phyloP scores from a whole-genome alignment of 495 filamentous ascomycete genomes.

The Neurospora cerealis region DNA sequence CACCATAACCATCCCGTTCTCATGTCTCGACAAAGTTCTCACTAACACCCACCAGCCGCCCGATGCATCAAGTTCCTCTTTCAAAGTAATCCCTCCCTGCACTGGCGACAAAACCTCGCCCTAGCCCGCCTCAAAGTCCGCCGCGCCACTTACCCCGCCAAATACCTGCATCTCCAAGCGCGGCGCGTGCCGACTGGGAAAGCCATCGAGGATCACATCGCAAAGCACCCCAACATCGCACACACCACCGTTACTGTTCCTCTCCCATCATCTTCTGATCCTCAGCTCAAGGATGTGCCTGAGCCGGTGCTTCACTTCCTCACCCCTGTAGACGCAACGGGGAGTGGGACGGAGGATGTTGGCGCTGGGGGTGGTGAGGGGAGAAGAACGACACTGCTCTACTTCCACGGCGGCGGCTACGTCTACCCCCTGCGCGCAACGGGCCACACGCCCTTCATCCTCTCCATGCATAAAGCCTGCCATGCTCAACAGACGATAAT shows the following conservation, averaged over 20 bases:
- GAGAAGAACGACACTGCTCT: background rate
- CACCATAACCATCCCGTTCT: background rate
- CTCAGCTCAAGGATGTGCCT: background rate
- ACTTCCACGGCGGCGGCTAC: slow-evolving; percentile 16
- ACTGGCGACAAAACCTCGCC: slow-evolving; percentile 12
- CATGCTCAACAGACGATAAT: background rate
- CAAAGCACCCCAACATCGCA: background rate
- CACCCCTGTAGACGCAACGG: background rate
- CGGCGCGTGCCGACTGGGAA: slow-evolving; percentile 2
- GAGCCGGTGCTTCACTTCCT: slow-evolving; percentile 1
- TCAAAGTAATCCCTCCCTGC: slow-evolving; percentile 1
- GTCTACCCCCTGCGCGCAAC: slow-evolving; percentile 8
- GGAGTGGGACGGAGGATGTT: too few species aligned
- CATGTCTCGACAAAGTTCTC: background rate
- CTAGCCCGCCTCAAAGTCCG: slow-evolving; percentile 5
- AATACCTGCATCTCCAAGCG: slow-evolving; percentile 1
- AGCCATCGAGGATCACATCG: slow-evolving; percentile 1
- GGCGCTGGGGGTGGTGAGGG: background rate
- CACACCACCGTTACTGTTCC: background rate
- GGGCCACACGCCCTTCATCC: slow-evolving; percentile 12
- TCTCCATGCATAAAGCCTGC: background rate
- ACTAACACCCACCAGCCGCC: background rate
- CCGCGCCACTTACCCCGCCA: slow-evolving; percentile 2
- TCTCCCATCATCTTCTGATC: background rate
- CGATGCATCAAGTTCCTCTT: background rate